Evolutionary conservation across 306 rosid genomes (phyloP).

Genomic region (Prosopis cineraria): DNA sequence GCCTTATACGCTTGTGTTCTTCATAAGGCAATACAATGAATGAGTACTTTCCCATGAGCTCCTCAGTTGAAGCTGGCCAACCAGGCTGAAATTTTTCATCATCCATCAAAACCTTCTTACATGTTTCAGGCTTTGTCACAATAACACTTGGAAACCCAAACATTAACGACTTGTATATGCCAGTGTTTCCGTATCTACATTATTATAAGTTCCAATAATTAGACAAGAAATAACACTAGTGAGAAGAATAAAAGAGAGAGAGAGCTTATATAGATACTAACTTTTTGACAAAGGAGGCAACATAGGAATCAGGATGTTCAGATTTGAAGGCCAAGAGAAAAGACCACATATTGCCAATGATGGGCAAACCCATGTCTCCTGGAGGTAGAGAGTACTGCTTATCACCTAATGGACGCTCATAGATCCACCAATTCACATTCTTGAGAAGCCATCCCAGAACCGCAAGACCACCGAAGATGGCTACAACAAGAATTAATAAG

Average conservation of each 20-base stretch:
- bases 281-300: slow-evolving; percentile 31
- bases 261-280: not conserved
- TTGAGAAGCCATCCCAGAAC: too few species aligned
- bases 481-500: too few species aligned
- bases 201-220: too few species aligned
- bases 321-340: slow-evolving; percentile 80
- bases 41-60: slow-evolving; percentile 72
- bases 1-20: slow-evolving; percentile 76
- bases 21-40: slow-evolving; percentile 58
- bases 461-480: too few species aligned
- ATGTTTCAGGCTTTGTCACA: slow-evolving; percentile 64
- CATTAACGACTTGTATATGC: slow-evolving; percentile 75
- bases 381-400: slow-evolving; percentile 48
- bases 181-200: slow-evolving; percentile 67
- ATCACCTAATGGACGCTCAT: too few species aligned
- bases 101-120: slow-evolving; percentile 63
- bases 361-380: slow-evolving; percentile 78
- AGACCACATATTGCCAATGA: slow-evolving; percentile 88
- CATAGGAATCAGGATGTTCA: slow-evolving; percentile 62
- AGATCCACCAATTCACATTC: too few species aligned
- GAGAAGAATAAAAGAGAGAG: too few species aligned
- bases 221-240: too few species aligned
- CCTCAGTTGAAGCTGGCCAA: slow-evolving; percentile 68
- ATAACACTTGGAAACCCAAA: slow-evolving; percentile 73
- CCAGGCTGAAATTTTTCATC: slow-evolving; percentile 68